Conservation (phyloP, 2,329 filamentous ascomycete genomes). For the Anthostomella pinea region DNA sequence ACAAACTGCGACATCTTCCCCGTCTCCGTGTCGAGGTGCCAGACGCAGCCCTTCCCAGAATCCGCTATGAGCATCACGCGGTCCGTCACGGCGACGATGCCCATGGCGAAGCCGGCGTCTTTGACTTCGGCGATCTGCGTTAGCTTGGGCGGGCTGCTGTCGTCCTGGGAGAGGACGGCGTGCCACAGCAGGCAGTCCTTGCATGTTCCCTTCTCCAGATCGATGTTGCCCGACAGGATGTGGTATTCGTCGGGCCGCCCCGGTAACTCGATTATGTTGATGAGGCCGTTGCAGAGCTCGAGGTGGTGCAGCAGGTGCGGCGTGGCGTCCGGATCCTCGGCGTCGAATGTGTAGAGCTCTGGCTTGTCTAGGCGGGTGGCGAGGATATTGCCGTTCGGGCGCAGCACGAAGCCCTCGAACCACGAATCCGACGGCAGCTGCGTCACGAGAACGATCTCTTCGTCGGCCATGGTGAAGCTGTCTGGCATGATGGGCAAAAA, state of each 20-base stretch:
- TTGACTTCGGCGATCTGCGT: constrained; percentile 20
- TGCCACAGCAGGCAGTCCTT: constrained; percentile 27
- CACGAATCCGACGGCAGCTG: constrained; percentile 31
- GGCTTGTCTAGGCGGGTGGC: constrained; percentile 29
- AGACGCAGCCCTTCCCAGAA: constrained; percentile 24
- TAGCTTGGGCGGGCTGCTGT: constrained; percentile 24
- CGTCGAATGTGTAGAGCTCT: constrained; percentile 29
- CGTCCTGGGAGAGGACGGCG: constrained; percentile 25
- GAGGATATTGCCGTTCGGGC: constrained; percentile 30
- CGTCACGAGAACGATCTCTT: constrained; percentile 30
- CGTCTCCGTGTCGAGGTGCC: constrained; percentile 26
- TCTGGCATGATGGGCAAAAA: no score
- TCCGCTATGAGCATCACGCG: constrained; percentile 28
- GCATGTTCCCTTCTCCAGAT: constrained; percentile 30
- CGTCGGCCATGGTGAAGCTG: constrained; percentile 21
- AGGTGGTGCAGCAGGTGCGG: constrained; percentile 27
- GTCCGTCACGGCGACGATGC: constrained; percentile 21
- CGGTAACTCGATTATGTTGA: constrained; percentile 26
- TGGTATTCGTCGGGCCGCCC: constrained; percentile 28
- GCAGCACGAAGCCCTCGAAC: constrained; percentile 30
- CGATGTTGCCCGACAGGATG: constrained; percentile 23
- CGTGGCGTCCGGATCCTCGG: constrained; percentile 24
- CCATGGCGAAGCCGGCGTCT: constrained; percentile 22
- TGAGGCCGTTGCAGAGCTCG: constrained; percentile 24
- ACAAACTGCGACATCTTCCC: constrained; percentile 20